Conservation (phyloP, 306 rosid species). For the Oemleria cerasiformis region DNA sequence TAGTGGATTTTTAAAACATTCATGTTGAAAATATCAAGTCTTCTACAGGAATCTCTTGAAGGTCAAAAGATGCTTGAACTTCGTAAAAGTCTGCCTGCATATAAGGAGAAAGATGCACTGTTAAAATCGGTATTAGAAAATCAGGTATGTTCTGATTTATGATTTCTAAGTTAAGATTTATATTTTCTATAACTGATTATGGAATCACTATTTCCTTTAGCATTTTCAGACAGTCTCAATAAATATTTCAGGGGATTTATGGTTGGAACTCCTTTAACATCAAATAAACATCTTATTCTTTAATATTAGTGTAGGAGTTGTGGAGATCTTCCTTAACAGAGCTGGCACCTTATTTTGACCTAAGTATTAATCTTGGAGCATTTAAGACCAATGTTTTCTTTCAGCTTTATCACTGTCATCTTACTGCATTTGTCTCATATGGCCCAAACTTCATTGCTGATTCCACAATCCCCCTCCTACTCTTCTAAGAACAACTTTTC, state of each 20-base stretch:
- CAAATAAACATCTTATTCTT: neutral
- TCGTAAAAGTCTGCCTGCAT: slow-evolving; percentile 52
- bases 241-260: neutral
- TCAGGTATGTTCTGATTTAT: slow-evolving; percentile 31
- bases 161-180: neutral
- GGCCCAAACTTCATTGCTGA: neutral
- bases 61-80: slow-evolving; percentile 48
- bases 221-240: neutral
- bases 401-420: neutral
- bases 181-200: neutral
- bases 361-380: too few species aligned
- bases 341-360: neutral
- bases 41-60: slow-evolving; percentile 37
- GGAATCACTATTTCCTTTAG: neutral
- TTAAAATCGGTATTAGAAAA: slow-evolving; percentile 39
- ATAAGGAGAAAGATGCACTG: slow-evolving; percentile 38
- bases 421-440: neutral
- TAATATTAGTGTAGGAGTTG: neutral
- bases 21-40: slow-evolving; percentile 11
- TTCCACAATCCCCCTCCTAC: neutral
- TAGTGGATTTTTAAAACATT: neutral
- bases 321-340: neutral
- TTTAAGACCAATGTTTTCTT: neutral
- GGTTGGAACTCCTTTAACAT: neutral
- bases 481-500: neutral